Conservation (phyloP, 2,329 filamentous ascomycete species). For the Nemania bipapillata region DNA sequence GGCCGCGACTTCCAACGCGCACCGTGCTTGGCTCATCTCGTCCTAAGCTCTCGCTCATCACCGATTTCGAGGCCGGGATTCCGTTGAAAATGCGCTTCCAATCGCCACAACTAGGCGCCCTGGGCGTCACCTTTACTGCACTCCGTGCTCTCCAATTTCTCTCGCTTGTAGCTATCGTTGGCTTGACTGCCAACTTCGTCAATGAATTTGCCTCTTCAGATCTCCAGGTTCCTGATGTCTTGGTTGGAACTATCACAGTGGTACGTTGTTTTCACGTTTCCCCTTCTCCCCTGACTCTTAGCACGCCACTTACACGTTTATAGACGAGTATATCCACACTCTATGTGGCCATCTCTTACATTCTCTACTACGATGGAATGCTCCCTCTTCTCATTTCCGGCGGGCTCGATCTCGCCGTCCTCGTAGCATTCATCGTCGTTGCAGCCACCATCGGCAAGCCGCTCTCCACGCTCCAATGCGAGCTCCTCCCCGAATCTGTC, state of each 20-base stretch:
- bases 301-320: constrained; percentile 32
- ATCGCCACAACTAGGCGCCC: constrained; percentile 70
- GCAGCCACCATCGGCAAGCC: constrained; percentile 82
- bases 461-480: constrained; percentile 80
- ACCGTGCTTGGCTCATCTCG: constrained; percentile 51
- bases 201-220: constrained; percentile 75
- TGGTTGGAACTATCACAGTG: constrained; percentile 81
- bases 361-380: constrained; percentile 80
- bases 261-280: constrained; percentile 63
- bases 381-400: constrained; percentile 78
- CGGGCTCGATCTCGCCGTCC: constrained; percentile 72
- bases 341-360: constrained; percentile 82
- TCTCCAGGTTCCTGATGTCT: constrained; percentile 73
- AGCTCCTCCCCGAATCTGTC: constrained; percentile 57
- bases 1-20: constrained; percentile 56
- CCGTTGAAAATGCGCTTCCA: constrained; percentile 58
- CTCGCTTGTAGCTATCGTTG: constrained; percentile 79
- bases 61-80: constrained; percentile 49
- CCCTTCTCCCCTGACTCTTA: neutral
- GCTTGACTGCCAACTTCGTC: constrained; percentile 84
- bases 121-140: constrained; percentile 81
- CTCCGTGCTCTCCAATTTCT: constrained; percentile 76
- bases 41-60: constrained; percentile 59
- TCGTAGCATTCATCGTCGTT: constrained; percentile 81
- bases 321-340: constrained; percentile 82